Evolutionary conservation across 331 rosid species (phyloP).

Genomic region (Ulmus americana): DNA sequence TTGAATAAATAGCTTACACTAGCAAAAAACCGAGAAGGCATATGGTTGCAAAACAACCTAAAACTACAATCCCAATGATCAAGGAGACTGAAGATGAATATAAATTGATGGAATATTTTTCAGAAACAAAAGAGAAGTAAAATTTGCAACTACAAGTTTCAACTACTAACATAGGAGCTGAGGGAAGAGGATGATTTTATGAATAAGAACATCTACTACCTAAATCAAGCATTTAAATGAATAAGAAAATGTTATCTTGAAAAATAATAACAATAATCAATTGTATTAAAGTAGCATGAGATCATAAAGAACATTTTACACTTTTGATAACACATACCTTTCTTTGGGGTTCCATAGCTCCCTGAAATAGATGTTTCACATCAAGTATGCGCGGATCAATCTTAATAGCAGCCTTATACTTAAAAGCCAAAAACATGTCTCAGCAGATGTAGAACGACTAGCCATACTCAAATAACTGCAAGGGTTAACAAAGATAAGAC

Average conservation of each 20-base stretch:
- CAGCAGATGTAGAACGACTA: constrained; percentile 55
- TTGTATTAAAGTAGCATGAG: background rate
- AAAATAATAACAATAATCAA: background rate
- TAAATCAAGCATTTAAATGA: constrained; percentile 22
- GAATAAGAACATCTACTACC: constrained; percentile 80
- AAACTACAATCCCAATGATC: background rate
- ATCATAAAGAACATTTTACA: background rate
- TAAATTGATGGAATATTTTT: too few relatives aligned
- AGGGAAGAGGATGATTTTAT: background rate
- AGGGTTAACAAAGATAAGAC: background rate
- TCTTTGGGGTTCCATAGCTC: too few relatives aligned
- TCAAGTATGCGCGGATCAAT: too few relatives aligned
- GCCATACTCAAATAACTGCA: constrained; percentile 79
- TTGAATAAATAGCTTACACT: background rate
- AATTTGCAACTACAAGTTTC: background rate
- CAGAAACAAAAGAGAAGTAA: background rate
- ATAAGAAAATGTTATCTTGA: constrained; percentile 5
- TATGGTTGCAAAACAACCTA: background rate
- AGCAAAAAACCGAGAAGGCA: background rate
- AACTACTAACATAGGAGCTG: background rate
- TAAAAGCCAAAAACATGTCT: too few relatives aligned
- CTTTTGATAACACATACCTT: too few relatives aligned
- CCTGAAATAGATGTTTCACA: too few relatives aligned
- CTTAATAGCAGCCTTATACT: too few relatives aligned
- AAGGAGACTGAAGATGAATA: background rate